These are phyloP conservation scores for Phtheirospermum japonicum DNA, from an alignment of 257 asterid species.

Conservation along the genomic window DNA sequence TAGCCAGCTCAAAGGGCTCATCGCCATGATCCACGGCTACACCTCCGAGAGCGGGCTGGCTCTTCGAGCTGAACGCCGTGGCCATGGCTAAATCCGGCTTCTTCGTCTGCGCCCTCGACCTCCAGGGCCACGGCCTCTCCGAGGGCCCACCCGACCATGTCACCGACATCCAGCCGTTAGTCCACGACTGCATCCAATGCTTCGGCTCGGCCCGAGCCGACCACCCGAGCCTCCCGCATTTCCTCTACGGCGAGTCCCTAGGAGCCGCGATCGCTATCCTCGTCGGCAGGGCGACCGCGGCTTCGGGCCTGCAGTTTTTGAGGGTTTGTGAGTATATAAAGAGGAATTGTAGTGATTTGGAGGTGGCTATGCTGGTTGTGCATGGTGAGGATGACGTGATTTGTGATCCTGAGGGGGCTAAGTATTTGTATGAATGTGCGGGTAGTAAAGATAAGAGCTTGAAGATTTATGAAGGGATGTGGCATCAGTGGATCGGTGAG, in stretches of 20 bases:
- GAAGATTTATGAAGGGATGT: conserved; percentile 65
- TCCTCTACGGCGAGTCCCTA: conserved; percentile 81
- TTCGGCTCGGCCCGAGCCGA: conserved; percentile 41
- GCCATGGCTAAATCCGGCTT: conserved; percentile 73
- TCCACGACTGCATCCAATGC: conserved; percentile 53
- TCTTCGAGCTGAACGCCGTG: conserved; percentile 68
- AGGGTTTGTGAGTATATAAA: conserved; percentile 51
- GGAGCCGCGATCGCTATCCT: conserved; percentile 67
- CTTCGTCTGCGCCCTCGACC: conserved; percentile 61
- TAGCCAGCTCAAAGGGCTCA: conserved; percentile 39
- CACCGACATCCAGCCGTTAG: conserved; percentile 43
- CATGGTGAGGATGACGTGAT: conserved; percentile 66
- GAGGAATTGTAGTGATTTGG: conserved; percentile 40
- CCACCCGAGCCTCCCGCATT: conserved; percentile 49
- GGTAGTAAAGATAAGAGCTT: conserved; percentile 63
- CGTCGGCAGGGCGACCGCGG: conserved; percentile 58
- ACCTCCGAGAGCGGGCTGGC: conserved; percentile 77
- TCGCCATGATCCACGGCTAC: conserved; percentile 86
- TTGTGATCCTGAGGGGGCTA: conserved; percentile 68
- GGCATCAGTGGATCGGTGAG: conserved; percentile 81
- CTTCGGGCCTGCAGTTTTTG: conserved; percentile 54
- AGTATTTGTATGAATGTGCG: conserved; percentile 39
- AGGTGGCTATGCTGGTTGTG: conserved; percentile 63
- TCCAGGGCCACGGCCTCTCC: conserved; percentile 79
- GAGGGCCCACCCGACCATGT: conserved; percentile 62